Conservation (phyloP, 2,329 filamentous ascomycete species). For the Ophiostoma piceae region DNA sequence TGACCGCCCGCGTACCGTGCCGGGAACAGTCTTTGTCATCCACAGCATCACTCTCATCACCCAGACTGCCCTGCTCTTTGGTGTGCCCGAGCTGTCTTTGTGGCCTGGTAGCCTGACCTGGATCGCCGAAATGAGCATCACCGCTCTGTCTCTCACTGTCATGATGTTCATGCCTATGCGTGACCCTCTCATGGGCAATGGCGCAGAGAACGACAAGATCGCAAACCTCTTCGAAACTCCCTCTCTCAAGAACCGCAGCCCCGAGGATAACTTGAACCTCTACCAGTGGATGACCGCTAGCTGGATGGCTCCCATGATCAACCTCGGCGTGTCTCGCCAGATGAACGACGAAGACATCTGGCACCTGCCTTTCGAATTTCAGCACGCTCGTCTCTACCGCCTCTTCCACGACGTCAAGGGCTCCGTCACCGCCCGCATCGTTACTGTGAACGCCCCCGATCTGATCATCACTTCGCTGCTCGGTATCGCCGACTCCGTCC, state of each 20-base stretch:
- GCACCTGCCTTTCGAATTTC: slow-evolving; percentile 73
- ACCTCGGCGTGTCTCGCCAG: slow-evolving; percentile 57
- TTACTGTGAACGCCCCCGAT: slow-evolving; percentile 75
- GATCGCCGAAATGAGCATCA: slow-evolving; percentile 36
- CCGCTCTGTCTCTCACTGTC: slow-evolving; percentile 44
- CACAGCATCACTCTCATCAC: slow-evolving; percentile 34
- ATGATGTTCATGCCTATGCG: slow-evolving; percentile 67
- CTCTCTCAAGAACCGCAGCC: slow-evolving; percentile 57
- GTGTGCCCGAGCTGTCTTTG: slow-evolving; percentile 33
- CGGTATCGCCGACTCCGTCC: slow-evolving; percentile 55
- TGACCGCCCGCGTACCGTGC: slow-evolving; percentile 33
- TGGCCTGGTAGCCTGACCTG: slow-evolving; percentile 28
- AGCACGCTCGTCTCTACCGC: slow-evolving; percentile 68
- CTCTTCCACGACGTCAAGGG: slow-evolving; percentile 69
- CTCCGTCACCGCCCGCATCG: slow-evolving; percentile 62
- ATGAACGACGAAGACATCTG: slow-evolving; percentile 77
- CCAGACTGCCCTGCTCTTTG: slow-evolving; percentile 32
- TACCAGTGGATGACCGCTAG: slow-evolving; percentile 82
- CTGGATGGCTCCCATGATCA: slow-evolving; percentile 74
- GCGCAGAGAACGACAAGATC: slow-evolving; percentile 44
- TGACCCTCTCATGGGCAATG: slow-evolving; percentile 48
- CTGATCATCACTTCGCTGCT: slow-evolving; percentile 62
- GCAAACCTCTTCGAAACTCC: slow-evolving; percentile 50
- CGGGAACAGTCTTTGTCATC: slow-evolving; percentile 31
- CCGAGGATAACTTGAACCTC: slow-evolving; percentile 73